Percentiles rank a stretch among this genome's conserved stretches.
phyloP scores from a whole-genome alignment of 495 filamentous ascomycete genomes.

The Aspergillus mulundensis region DNA sequence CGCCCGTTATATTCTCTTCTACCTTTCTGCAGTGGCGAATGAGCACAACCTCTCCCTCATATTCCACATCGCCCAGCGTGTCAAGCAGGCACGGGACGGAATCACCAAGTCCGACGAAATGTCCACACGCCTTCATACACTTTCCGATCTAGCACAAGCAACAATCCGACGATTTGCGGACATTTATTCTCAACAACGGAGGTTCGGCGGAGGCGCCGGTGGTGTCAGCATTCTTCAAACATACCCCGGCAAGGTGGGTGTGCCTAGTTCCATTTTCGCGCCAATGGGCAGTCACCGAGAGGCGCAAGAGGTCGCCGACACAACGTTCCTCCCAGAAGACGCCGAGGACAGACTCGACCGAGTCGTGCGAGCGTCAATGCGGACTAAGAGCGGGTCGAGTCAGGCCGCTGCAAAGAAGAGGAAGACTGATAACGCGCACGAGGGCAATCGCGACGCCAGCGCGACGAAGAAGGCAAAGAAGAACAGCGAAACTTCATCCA shows the following conservation, averaged over 20 bases:
- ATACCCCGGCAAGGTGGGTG: slow-evolving; percentile 73
- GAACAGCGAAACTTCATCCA: slow-evolving; percentile 28
- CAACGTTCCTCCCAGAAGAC: slow-evolving; percentile 76
- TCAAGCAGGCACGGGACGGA: slow-evolving; percentile 84
- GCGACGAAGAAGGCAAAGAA: slow-evolving; percentile 44
- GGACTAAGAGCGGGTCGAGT: slow-evolving; percentile 29
- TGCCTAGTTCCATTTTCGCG: slow-evolving; percentile 74
- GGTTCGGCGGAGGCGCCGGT: slow-evolving; percentile 55
- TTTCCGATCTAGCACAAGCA: slow-evolving; percentile 84
- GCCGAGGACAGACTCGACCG: slow-evolving; percentile 73
- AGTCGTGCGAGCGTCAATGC: slow-evolving; percentile 49
- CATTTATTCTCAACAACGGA: slow-evolving; percentile 47
- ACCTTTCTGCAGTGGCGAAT: slow-evolving; percentile 75
- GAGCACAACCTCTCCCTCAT: slow-evolving; percentile 84
- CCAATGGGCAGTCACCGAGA: slow-evolving; percentile 69
- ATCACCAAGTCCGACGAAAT: slow-evolving; percentile 56
- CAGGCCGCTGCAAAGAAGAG: slow-evolving; percentile 40
- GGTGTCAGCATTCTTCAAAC: slow-evolving; percentile 73
- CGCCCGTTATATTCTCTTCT: slow-evolving; percentile 83
- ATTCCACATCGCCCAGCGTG: slow-evolving; percentile 85
- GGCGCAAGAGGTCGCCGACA: slow-evolving; percentile 79
- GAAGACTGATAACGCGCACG: slow-evolving; percentile 39
- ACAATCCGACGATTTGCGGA: slow-evolving; percentile 78
- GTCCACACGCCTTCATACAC: slow-evolving; percentile 61
- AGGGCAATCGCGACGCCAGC: slow-evolving; percentile 27